phyloP scores from a whole-genome alignment of 768 basidiomycete genomes.

The Boletellus sp. region DNA sequence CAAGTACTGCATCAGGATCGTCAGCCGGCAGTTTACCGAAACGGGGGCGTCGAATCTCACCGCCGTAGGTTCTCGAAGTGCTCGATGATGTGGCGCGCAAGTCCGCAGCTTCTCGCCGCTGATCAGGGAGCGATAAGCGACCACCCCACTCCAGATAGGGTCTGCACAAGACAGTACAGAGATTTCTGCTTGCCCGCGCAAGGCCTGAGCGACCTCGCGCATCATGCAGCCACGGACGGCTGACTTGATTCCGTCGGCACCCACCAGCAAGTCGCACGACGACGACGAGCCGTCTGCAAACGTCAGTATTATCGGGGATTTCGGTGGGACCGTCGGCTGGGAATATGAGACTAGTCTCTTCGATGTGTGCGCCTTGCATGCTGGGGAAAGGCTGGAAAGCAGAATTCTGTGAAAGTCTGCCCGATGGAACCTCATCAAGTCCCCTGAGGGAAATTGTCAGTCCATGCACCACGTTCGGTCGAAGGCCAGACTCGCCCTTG shows the following conservation, averaged over 20 bases:
- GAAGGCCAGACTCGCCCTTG: slow-evolving; percentile 39
- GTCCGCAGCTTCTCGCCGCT: slow-evolving; percentile 44
- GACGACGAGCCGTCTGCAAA: slow-evolving; percentile 62
- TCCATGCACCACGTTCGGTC: neutral
- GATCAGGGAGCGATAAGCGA: slow-evolving; percentile 60
- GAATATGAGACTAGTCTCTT: slow-evolving; percentile 59
- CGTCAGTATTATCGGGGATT: slow-evolving; percentile 38
- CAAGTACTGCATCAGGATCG: slow-evolving; percentile 43
- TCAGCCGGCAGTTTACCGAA: slow-evolving; percentile 1
- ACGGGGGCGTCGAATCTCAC: slow-evolving; percentile 29
- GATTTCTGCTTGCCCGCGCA: slow-evolving; percentile 39
- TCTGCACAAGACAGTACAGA: slow-evolving; percentile 43
- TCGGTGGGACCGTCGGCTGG: slow-evolving; percentile 37
- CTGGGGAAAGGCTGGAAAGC: slow-evolving; percentile 44
- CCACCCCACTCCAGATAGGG: slow-evolving; percentile 56
- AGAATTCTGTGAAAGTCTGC: slow-evolving; percentile 63
- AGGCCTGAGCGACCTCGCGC: slow-evolving; percentile 27
- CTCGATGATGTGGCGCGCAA: slow-evolving; percentile 44
- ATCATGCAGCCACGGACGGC: slow-evolving; percentile 39
- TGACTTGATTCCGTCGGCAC: slow-evolving; percentile 68
- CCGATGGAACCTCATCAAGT: slow-evolving; percentile 54
- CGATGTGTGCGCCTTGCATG: slow-evolving; percentile 45
- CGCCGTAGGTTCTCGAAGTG: slow-evolving; percentile 45
- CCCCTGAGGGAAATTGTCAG: slow-evolving; percentile 35
- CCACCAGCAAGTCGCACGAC: slow-evolving; percentile 62